phyloP scores from a whole-genome alignment of 106 monocot species.

The Dendrobium officinale region DNA sequence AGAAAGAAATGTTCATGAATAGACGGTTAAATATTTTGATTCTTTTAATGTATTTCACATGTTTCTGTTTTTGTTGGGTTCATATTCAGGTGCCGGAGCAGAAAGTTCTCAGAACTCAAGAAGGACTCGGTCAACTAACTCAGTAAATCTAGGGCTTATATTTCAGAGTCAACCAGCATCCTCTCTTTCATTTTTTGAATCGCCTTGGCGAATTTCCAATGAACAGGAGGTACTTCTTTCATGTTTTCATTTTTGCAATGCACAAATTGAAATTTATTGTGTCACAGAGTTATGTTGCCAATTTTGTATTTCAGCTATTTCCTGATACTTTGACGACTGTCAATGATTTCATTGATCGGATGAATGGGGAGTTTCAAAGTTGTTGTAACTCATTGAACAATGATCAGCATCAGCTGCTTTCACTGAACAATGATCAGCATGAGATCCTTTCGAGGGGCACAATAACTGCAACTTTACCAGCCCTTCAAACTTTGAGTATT shows the following conservation, averaged over 20 bases:
- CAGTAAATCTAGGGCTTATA: constrained; percentile 17
- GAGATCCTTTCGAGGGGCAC: constrained; percentile 5
- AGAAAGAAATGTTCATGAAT: not conserved
- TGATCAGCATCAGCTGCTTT: constrained; percentile 12
- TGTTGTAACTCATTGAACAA: constrained; percentile 30
- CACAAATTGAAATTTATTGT: not conserved
- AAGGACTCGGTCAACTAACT: constrained; percentile 17
- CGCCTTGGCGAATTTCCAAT: constrained; percentile 9
- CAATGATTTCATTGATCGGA: constrained; percentile 53
- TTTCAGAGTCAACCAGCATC: constrained; percentile 17
- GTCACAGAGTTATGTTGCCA: not conserved
- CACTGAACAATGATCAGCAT: constrained; percentile 15
- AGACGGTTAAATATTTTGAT: not conserved
- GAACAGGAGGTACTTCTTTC: constrained; percentile 14
- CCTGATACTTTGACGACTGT: constrained; percentile 81
- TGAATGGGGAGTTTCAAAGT: constrained; percentile 48
- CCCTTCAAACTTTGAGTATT: constrained; percentile 43
- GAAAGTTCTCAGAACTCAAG: constrained; percentile 24
- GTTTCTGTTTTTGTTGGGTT: not conserved
- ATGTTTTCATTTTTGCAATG: constrained; percentile 15
- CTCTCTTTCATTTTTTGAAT: constrained; percentile 16
- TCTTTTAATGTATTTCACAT: not conserved
- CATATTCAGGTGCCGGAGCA: constrained; percentile 25
- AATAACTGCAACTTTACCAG: constrained; percentile 27
- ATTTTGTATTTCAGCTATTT: constrained; percentile 37